Evolutionary conservation across 2,329 filamentous ascomycete species (phyloP).

Genomic region (Ophiostoma australiae): DNA sequence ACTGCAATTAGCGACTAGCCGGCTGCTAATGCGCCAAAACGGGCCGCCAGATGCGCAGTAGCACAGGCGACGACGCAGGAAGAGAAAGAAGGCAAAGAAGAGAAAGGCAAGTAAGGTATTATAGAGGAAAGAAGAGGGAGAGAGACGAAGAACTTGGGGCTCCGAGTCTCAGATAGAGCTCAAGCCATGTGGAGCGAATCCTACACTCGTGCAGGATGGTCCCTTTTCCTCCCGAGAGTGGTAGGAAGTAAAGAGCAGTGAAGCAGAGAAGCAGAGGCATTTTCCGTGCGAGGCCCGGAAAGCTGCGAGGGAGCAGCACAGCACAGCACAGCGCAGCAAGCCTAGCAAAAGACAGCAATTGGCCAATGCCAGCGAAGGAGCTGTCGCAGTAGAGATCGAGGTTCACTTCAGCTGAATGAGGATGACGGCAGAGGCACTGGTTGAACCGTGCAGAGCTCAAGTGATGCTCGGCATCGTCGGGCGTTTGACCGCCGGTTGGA

Average conservation of each 20-base stretch:
- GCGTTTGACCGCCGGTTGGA: slow-evolving; percentile 13
- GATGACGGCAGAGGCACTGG: too few species aligned
- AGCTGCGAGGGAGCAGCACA: background rate
- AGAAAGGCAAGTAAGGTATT: background rate
- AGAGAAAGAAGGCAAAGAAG: background rate
- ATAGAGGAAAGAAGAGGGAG: background rate
- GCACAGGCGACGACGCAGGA: background rate
- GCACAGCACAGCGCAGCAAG: background rate
- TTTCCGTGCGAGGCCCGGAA: slow-evolving; percentile 1
- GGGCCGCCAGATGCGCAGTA: background rate
- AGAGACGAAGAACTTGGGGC: background rate
- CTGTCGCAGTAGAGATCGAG: background rate
- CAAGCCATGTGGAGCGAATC: slow-evolving; percentile 19
- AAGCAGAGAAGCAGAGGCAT: background rate
- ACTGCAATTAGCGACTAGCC: slow-evolving; percentile 14
- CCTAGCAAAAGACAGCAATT: background rate
- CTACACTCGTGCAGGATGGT: background rate
- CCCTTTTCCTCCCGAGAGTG: slow-evolving; percentile 4
- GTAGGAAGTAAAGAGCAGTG: background rate
- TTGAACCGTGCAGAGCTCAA: background rate
- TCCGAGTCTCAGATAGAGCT: background rate
- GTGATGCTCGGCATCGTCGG: slow-evolving; percentile 15
- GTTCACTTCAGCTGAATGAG: too few species aligned
- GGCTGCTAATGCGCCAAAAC: slow-evolving; percentile 10
- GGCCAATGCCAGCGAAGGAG: background rate